A percentile compares a stretch with the other conserved stretches of the same genome.
These are phyloP conservation scores for Vachellia pachyceras DNA, from an alignment of 306 rosid genomes.

Conservation along the genomic window DNA sequence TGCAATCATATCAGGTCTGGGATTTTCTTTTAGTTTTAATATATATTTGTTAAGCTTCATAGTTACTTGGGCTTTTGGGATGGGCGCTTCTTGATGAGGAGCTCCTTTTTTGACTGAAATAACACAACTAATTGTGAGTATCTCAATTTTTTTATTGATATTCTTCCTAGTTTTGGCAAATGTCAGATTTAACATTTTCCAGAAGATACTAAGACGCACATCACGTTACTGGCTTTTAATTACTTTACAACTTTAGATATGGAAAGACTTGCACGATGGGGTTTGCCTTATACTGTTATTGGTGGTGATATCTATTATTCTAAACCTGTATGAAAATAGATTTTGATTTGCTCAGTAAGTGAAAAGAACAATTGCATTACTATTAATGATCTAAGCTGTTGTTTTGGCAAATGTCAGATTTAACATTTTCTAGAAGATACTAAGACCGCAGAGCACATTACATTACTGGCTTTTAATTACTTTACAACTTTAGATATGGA, in stretches of 20 bases:
- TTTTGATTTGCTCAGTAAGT: not conserved
- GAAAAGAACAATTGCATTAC: not conserved
- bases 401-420: not conserved
- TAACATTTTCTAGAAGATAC: not conserved
- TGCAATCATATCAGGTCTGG: slow-evolving; percentile 86
- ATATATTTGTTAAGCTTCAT: not conserved
- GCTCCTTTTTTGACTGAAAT: not conserved
- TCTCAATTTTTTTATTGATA: not conserved
- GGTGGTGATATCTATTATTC: not conserved
- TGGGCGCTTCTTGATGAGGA: not conserved
- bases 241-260: not conserved
- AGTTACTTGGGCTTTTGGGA: not conserved
- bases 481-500: slow-evolving; percentile 5
- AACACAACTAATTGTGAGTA: not conserved
- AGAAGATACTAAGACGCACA: not conserved
- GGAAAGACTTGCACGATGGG: not conserved
- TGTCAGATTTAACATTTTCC: not conserved
- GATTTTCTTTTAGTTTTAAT: not conserved
- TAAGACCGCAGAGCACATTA: not conserved
- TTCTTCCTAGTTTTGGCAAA: not conserved
- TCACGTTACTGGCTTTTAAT: slow-evolving; percentile 1
- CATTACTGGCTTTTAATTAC: not conserved
- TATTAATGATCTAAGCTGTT: too few relatives aligned
- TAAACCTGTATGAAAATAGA: not conserved
- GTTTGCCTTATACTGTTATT: not conserved